Base-by-base conservation (phyloP, 1,284 basidiomycete genomes). In the Ustilago shanxiensis region DNA sequence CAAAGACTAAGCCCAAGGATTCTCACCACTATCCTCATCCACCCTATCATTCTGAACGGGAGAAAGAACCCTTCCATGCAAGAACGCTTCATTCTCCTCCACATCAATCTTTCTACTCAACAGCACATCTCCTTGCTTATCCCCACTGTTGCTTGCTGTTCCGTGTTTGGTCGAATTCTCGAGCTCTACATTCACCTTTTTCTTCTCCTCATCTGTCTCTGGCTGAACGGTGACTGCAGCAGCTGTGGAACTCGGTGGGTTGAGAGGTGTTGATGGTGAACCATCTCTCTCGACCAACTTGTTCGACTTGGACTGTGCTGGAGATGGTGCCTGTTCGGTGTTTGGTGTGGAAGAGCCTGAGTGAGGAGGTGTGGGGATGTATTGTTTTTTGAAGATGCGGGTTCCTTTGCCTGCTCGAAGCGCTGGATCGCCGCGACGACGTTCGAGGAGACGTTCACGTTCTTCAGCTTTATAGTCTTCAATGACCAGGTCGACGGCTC, bases 381-480 rank as follows among this genome's bases (percentile, higher is more conserved):
- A 82, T 49, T 79, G 65, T 54, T 76, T 77, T 35, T 71, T 64
- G 41, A 81, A 82, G 53, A 82, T 80, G 16, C 80, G 66, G 9
- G 79, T 71, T 8, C 64, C 61, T 56, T 71, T 72, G 3, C 79
- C 79, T 10, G 79, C 80, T 1, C 80, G 60, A 2, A 81, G 57
- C 1, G 80, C 80, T 13, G 80, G 79, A 44, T 82, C 80, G 26
- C 80, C 80, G 10, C 80, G 63, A 3, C 80, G 60, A 1, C 80
- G 63, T 47, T 82, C 80, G 24, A 78, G 60, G 5, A 79, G 49
- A 3, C 79, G 63, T 29, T 82, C 77, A 20, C 80, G 53, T 53
- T 82, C 80, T 62, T 82, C 80, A 13, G 79, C 79, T 59, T 77
- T 63, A 55, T 66, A 75, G 60, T 82, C 80, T 41, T 79, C 77